Percentiles rank a stretch among this genome's conserved stretches.
Conservation (phyloP, 2,329 filamentous ascomycete species). For the Fulvia fulva region DNA sequence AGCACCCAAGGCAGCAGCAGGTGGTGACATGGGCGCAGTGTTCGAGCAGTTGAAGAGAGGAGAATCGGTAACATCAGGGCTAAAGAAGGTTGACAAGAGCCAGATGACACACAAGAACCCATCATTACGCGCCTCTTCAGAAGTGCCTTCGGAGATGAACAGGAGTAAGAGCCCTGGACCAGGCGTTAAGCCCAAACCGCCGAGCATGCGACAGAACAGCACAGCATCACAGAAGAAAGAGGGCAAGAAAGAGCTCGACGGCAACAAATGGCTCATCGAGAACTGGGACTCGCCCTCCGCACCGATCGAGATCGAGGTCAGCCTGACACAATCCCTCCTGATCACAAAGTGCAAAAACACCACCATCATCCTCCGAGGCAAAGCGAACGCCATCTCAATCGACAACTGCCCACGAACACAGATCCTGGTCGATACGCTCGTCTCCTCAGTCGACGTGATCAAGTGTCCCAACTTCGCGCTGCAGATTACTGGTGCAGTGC, state of each 20-base stretch:
- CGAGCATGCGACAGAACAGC: constrained; percentile 46
- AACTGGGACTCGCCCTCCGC: constrained; percentile 76
- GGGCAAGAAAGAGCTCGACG: constrained; percentile 48
- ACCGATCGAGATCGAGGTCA: constrained; percentile 76
- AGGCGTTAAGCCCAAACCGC: constrained; percentile 59
- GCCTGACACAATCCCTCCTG: constrained; percentile 81
- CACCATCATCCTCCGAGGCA: constrained; percentile 83
- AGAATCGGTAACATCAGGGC: constrained; percentile 76
- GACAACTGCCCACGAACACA: constrained; percentile 85
- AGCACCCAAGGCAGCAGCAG: constrained; percentile 41
- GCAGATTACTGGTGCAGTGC: constrained; percentile 73
- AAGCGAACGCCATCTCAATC: constrained; percentile 93
- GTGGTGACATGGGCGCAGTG: constrained; percentile 72
- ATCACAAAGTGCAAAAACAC: constrained; percentile 90
- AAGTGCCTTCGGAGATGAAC: constrained; percentile 55
- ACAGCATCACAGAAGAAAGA: constrained; percentile 24
- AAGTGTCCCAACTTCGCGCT: constrained; percentile 92
- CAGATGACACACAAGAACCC: constrained; percentile 99
- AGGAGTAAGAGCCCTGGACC: constrained; percentile 83
- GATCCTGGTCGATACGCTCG: constrained; percentile 81
- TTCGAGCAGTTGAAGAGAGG: constrained; percentile 91
- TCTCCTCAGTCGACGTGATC: constrained; percentile 90
- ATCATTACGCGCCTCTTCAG: constrained; percentile 67
- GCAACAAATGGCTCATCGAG: constrained; percentile 93
- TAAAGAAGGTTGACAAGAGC: constrained; percentile 90